phyloP scores from a whole-genome alignment of 768 basidiomycete species.

The Tricholoma hemisulphureum region DNA sequence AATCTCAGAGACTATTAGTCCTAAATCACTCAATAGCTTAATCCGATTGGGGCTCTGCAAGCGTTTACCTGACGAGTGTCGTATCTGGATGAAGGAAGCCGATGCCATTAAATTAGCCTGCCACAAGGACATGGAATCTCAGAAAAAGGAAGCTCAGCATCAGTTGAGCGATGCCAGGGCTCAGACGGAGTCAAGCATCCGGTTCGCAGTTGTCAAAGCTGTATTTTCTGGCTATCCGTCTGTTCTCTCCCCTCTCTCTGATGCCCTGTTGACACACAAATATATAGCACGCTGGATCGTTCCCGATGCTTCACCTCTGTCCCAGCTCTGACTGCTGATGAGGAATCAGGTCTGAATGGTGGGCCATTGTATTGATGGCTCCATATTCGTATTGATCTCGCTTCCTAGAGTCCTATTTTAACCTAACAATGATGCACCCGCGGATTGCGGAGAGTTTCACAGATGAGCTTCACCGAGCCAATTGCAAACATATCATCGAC shows the following conservation, averaged over 20 bases:
- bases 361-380: background rate
- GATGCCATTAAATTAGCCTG: background rate
- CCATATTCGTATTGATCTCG: background rate
- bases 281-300: background rate
- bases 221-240: slow-evolving; percentile 1
- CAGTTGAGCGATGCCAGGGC: background rate
- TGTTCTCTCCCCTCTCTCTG: background rate
- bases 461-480: slow-evolving; percentile 1
- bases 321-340: background rate
- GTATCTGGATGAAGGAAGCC: background rate
- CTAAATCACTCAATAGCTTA: background rate
- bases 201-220: background rate
- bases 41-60: background rate
- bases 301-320: background rate
- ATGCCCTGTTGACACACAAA: background rate
- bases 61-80: background rate
- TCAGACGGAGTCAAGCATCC: background rate
- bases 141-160: background rate
- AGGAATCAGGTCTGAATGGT: background rate
- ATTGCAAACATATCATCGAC: slow-evolving; percentile 21
- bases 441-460: background rate
- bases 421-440: background rate
- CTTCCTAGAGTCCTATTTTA: background rate
- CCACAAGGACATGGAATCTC: background rate
- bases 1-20: background rate